Conservation (phyloP, 2,329 filamentous ascomycete genomes). For the Balansia obtecta region DNA sequence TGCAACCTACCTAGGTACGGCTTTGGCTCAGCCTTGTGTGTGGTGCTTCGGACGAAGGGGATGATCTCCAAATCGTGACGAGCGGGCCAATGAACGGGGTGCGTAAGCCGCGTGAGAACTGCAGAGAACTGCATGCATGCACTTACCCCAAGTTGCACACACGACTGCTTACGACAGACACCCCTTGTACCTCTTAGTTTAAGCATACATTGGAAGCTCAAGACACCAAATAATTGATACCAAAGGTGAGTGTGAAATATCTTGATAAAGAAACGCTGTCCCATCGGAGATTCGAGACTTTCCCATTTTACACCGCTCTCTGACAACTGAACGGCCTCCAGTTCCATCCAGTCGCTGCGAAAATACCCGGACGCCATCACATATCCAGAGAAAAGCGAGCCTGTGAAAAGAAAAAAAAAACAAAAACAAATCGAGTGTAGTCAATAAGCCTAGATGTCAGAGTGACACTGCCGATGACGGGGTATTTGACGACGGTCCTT, state of each 20-base stretch:
- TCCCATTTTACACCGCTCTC: not conserved
- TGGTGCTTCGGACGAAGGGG: too few species aligned
- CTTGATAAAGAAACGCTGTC: not conserved
- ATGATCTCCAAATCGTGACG: too few species aligned
- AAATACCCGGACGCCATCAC: not conserved
- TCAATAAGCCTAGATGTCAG: too few species aligned
- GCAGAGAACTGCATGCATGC: conserved; percentile 4
- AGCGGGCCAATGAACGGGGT: conserved; percentile 6
- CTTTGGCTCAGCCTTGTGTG: too few species aligned
- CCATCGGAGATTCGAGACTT: not conserved
- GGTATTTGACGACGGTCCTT: not conserved
- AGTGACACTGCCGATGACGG: too few species aligned
- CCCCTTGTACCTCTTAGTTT: too few species aligned
- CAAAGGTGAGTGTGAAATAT: not conserved
- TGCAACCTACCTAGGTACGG: too few species aligned
- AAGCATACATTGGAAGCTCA: too few species aligned
- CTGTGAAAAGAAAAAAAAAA: not conserved
- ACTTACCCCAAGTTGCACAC: too few species aligned
- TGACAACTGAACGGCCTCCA: not conserved
- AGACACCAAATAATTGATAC: not conserved
- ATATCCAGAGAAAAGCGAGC: not conserved
- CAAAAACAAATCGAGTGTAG: too few species aligned
- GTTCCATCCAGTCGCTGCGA: too few species aligned
- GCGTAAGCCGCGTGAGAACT: conserved; percentile 8
- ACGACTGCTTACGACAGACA: too few species aligned